Evolutionary conservation across 768 basidiomycete species (phyloP), one percentile per base, ranked within the genome.

Genomic region (Boletus pseudo-olivaceus): DNA sequence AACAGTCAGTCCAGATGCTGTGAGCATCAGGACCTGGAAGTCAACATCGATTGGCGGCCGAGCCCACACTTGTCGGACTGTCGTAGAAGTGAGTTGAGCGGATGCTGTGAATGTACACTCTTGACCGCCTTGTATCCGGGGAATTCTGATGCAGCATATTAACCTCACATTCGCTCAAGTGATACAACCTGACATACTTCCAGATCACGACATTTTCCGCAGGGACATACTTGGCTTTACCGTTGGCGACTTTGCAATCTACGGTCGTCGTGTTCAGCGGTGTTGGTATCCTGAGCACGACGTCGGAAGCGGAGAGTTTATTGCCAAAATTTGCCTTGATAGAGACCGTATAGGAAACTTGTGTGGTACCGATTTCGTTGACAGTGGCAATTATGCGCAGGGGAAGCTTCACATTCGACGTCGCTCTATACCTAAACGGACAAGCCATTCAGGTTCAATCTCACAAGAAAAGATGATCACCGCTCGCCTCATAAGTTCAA

Each of bases 1-100:
- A 40, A 99, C 97, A 47, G 96, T 88, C 64, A 99, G 71, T 2
- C 97, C 97, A 11, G 96, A 98, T 11, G 97, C 81, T 0, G 97
- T 98, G 72, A 98, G 93, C 97, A 99, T 99, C 62, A 99, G 79
- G 53, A 99, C 97, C 75, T 95, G 93, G 74, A 99, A 99, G 71
- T 99, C 97, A 58, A 98, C 87, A 61, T 96, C 92, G 65, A 99
- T 98, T 7, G 97, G 97, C 17, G 97, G 97, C 51, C 97, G 79
- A 3, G 95, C 94, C 97, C 97, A 99, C 5, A 96, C 87, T 79
- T 98, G 94, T 33, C 93, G 86, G 55, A 84, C 81, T 0, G 97
- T 99, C 32, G 93, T 96, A 55, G 84, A 83, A 2, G 95, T 92
- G 57, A 98, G 75, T 33, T 82, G 80, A 7, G 93, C 96, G 9